Base-by-base conservation (phyloP, 148 eudicot genomes). In the Chenopodium berlandieri region DNA sequence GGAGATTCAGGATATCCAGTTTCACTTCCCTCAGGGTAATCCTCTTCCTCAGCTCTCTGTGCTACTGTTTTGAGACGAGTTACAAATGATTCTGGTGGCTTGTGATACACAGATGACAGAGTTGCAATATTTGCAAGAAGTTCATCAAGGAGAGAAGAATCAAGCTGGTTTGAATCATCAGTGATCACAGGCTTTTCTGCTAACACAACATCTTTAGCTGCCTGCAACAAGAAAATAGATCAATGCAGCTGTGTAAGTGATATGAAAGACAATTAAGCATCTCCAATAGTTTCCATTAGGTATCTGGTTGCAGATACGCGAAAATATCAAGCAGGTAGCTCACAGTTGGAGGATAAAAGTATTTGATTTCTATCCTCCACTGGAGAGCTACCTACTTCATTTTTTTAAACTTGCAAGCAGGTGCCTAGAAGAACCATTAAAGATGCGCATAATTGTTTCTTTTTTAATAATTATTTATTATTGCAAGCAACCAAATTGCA, bases 131-230 rank as follows among this genome's bases (percentile, higher is more conserved):
- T 96, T 73, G 95, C 97, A 68, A 96, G 92, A 83, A 96, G 99
- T 84, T 95, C 99, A 71, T 93, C 99, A 66, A 95, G 97, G 82
- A 95, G 97, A 88, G 99, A 90, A 79, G 97, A 79, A 76, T 95
- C 99, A 23, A 95, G 92, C 81, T 89, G 97, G 88, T 95, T 95
- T 34, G 99, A 95, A 88, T 94, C 97, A 76, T 96, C 99, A 85
- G 90, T 90, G 65, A 96, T 96, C 90, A 96, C 98, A 67, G 99
- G 99, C 86, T 96, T 96, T 86, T 96, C 99, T 76, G 98, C 99
- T 80, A 96, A 83, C 73, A 96, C 99, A 50, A 96, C 98, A 88
- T 96, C 99, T 84, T 96, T 96, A 69, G 99, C 99, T 17, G 99
- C 99, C 99, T 96, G 89, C 58, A 68, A 81, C 54, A 73, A 50